Conservation (phyloP, 768 basidiomycete species). For the Guyanaporus albipodus region DNA sequence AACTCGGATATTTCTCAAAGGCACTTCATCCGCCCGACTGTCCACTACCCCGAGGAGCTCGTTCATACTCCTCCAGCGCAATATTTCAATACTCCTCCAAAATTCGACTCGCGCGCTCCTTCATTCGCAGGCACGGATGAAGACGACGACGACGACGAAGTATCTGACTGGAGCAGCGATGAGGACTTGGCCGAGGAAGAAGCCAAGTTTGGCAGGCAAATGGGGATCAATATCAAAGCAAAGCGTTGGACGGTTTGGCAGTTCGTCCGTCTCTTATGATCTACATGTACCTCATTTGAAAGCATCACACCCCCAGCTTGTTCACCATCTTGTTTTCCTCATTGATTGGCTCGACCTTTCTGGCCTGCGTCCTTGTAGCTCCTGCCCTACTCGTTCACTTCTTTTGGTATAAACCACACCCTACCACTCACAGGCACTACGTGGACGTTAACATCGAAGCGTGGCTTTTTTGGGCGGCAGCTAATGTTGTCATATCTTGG, state of each 20-base stretch:
- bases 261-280: slow-evolving; percentile 35
- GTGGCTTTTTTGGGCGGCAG: slow-evolving; percentile 81
- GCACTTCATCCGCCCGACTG: slow-evolving; percentile 35
- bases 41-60: slow-evolving; percentile 52
- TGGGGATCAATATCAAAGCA: slow-evolving; percentile 45
- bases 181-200: slow-evolving; percentile 72
- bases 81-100: slow-evolving; percentile 25
- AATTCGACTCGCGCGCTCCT: slow-evolving; percentile 36
- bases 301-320: slow-evolving; percentile 37
- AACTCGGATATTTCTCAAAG: slow-evolving; percentile 11
- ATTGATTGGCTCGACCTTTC: slow-evolving; percentile 65
- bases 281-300: background rate
- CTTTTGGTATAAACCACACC: slow-evolving; percentile 64
- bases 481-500: slow-evolving; percentile 77
- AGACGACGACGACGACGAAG: slow-evolving; percentile 48
- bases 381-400: slow-evolving; percentile 64
- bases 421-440: slow-evolving; percentile 51
- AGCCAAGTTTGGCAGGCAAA: slow-evolving; percentile 57
- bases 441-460: slow-evolving; percentile 65
- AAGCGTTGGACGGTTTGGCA: slow-evolving; percentile 51
- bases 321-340: slow-evolving; percentile 65
- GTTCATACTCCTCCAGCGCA: slow-evolving; percentile 21
- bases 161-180: slow-evolving; percentile 78
- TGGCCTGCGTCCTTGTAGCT: slow-evolving; percentile 57
- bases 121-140: slow-evolving; percentile 56